These are phyloP conservation scores for Clonostachys rhizophaga DNA, from an alignment of 2,329 filamentous ascomycete species.

Conservation along the genomic window DNA sequence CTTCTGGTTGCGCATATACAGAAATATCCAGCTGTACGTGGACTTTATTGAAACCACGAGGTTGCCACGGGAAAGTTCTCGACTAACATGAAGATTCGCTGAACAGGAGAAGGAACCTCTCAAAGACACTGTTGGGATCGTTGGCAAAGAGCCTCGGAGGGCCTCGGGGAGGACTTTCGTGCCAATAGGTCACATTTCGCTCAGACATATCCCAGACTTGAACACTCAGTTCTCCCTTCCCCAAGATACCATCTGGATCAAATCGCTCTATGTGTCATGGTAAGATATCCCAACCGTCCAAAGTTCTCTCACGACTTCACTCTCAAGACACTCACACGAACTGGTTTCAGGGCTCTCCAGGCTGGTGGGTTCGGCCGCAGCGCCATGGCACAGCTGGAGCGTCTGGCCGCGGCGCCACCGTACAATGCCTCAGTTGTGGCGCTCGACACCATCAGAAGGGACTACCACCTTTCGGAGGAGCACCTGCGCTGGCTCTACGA, in stretches of 20 bases:
- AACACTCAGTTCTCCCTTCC: slow-evolving; percentile 21
- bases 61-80: not conserved
- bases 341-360: slow-evolving; percentile 20
- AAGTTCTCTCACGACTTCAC: not conserved
- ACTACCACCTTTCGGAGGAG: slow-evolving; percentile 17
- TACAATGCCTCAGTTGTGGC: slow-evolving; percentile 23
- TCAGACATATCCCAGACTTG: slow-evolving; percentile 22
- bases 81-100: too few relatives aligned
- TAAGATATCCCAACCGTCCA: slow-evolving; percentile 1
- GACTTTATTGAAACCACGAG: slow-evolving; percentile 1
- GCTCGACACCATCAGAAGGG: slow-evolving; percentile 25
- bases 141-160: slow-evolving; percentile 16
- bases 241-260: slow-evolving; percentile 27
- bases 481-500: slow-evolving; percentile 15
- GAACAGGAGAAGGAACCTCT: slow-evolving; percentile 22
- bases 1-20: slow-evolving; percentile 21
- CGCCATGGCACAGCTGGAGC: slow-evolving; percentile 27
- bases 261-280: slow-evolving; percentile 32
- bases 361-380: slow-evolving; percentile 24
- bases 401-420: slow-evolving; percentile 18
- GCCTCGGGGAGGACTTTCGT: slow-evolving; percentile 21
- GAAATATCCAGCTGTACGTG: slow-evolving; percentile 19
- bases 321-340: not conserved
- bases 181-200: slow-evolving; percentile 33
- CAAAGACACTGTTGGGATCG: slow-evolving; percentile 22